Conservation (phyloP, 2,329 filamentous ascomycete species). For the Hymenoscyphus infarciens region DNA sequence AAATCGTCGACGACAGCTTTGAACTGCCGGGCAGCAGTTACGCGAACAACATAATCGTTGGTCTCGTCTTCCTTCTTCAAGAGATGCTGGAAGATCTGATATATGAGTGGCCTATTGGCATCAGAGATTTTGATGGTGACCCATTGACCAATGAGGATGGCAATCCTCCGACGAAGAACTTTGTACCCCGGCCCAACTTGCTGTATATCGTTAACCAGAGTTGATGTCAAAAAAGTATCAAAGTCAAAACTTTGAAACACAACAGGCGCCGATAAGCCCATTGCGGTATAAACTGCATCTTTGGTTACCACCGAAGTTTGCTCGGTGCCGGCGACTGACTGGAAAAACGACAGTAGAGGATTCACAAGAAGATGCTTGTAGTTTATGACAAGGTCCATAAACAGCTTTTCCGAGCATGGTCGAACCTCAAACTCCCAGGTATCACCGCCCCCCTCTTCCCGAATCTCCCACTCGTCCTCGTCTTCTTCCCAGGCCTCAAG, state of each 20-base stretch:
- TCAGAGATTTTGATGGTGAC: slow-evolving; percentile 71
- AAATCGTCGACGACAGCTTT: slow-evolving; percentile 79
- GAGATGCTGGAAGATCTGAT: slow-evolving; percentile 85
- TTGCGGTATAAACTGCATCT: slow-evolving; percentile 90
- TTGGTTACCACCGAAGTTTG: slow-evolving; percentile 72
- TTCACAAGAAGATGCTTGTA: slow-evolving; percentile 79
- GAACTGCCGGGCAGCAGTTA: slow-evolving; percentile 85
- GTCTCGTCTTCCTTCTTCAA: slow-evolving; percentile 70
- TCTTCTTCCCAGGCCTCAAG: slow-evolving; percentile 91
- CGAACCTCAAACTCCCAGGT: slow-evolving; percentile 91
- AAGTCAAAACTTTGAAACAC: slow-evolving; percentile 77
- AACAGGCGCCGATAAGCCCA: slow-evolving; percentile 79
- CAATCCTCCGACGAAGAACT: slow-evolving; percentile 80
- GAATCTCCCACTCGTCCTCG: slow-evolving; percentile 91
- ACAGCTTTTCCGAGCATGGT: slow-evolving; percentile 89
- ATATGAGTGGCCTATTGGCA: slow-evolving; percentile 68
- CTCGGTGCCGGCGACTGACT: slow-evolving; percentile 64
- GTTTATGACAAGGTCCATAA: slow-evolving; percentile 84
- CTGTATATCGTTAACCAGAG: slow-evolving; percentile 76
- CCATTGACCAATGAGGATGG: slow-evolving; percentile 89
- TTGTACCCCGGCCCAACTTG: slow-evolving; percentile 61
- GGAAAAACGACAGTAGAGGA: slow-evolving; percentile 79
- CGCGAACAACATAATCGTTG: slow-evolving; percentile 88
- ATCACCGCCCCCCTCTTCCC: slow-evolving; percentile 78
- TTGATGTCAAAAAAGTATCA: slow-evolving; percentile 70